Evolutionary conservation across 129 eudicot species (phyloP), one percentile per base, ranked within the genome.

Genomic region (Erigeron canadensis): DNA sequence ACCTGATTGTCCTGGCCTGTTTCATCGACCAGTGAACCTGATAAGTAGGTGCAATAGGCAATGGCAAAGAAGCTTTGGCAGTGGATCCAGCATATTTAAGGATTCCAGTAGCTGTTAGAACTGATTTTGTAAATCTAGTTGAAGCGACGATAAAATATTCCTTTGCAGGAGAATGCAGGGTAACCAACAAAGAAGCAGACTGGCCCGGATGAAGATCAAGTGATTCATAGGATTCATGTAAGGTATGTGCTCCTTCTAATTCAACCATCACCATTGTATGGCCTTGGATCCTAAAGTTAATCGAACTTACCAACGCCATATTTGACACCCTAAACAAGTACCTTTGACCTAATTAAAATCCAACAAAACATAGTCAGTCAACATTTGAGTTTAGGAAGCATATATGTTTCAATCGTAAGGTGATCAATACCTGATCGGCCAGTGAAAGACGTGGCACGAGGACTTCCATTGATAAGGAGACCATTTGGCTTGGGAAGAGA

Each of bases 1-100:
- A 89, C 96, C 98, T 85, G 66, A 89, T 42, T 13, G 98, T 87
- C 43, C 98, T 81, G 37, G 96, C 98, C 79, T 94, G 98, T 63
- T 87, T 84, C 96, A 87, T 85, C 42, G 98, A 94, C 98, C 96
- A 93, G 75, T 93, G 96, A 65, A 87, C 10, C 0, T 87, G 85
- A 66, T 87, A 83, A 7, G 90, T 84, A 1, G 96, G 96, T 17
- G 76, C 98, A 48, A 75, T 40, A n/a, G 98, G 98, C 67, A 92
- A 69, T 0, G 89, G 87, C 61, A 74, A 76, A 8, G 91, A 73
- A 40, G 88, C 81, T 55, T 75, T 76, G 39, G 76, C 67, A 7
- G 23, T 75, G 2, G 96, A 85, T 21, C 91, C 89, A 13, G 54
- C 69, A 38, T 85, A 89, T 43, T 73, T 91, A n/a, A 93, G 91